A percentile compares a stretch with the other conserved stretches of the same genome.
Conservation (phyloP, 2,329 filamentous ascomycete species). For the Ceratocystis diversiconidia region DNA sequence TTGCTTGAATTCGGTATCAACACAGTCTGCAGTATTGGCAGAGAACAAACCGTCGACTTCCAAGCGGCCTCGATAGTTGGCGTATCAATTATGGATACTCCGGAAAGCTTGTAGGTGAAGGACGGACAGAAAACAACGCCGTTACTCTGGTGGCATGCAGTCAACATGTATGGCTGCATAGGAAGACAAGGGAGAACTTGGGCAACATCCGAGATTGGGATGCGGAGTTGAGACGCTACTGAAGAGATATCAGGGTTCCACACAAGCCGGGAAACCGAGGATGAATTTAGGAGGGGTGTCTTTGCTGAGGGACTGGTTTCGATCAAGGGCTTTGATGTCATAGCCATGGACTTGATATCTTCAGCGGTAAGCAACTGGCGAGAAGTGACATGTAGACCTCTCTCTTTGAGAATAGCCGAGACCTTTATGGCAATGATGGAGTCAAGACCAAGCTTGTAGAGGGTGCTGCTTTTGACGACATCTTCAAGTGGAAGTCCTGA, state of each 20-base stretch:
- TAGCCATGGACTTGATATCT: constrained; percentile 39
- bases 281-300: background rate
- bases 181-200: constrained; percentile 53
- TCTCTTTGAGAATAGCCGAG: constrained; percentile 51
- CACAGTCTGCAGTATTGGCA: constrained; percentile 54
- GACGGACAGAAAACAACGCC: constrained; percentile 59
- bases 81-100: constrained; percentile 30
- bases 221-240: background rate
- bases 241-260: background rate
- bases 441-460: constrained; percentile 79
- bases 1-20: constrained; percentile 40
- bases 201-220: constrained; percentile 37
- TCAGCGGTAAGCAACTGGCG: constrained; percentile 55
- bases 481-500: constrained; percentile 44
- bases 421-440: constrained; percentile 87
- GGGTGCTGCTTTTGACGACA: constrained; percentile 47
- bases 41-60: constrained; percentile 38
- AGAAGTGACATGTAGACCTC: constrained; percentile 48
- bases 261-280: background rate
- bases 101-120: constrained; percentile 47
- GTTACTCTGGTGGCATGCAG: constrained; percentile 53
- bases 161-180: constrained; percentile 70
- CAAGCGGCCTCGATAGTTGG: constrained; percentile 47
- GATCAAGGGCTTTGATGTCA: background rate
- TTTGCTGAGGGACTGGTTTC: background rate